These are phyloP conservation scores for Eutypella sp. DNA, from an alignment of 2,329 filamentous ascomycete genomes.

Conservation along the genomic window DNA sequence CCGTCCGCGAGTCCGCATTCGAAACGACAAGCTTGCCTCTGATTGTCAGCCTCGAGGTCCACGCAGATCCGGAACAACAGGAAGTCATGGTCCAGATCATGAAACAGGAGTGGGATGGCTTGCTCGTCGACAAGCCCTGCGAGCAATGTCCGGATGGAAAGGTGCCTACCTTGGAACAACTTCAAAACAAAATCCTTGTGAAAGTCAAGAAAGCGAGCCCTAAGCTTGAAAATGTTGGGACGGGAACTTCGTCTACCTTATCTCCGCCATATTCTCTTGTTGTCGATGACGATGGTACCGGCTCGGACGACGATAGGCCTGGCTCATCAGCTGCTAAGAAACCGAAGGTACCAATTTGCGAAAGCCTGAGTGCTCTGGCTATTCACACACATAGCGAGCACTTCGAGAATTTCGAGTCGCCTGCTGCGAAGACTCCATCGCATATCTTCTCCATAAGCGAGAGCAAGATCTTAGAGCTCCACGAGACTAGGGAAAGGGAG, in stretches of 20 bases:
- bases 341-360: constrained; percentile 59
- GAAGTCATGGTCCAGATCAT: constrained; percentile 92
- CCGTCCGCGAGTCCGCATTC: constrained; percentile 76
- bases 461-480: constrained; percentile 59
- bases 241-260: constrained; percentile 29
- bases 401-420: constrained; percentile 67
- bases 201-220: constrained; percentile 62
- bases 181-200: constrained; percentile 76
- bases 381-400: constrained; percentile 84
- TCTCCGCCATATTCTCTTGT: constrained; percentile 18
- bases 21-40: constrained; percentile 70
- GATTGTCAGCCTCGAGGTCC: constrained; percentile 89
- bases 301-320: constrained; percentile 39
- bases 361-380: constrained; percentile 67
- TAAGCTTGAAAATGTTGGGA: constrained; percentile 27
- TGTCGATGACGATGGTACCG: constrained; percentile 34
- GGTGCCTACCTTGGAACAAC: constrained; percentile 65
- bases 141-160: constrained; percentile 46
- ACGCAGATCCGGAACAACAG: constrained; percentile 77
- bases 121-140: constrained; percentile 60
- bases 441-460: constrained; percentile 90
- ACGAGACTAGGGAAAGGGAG: constrained; percentile 60
- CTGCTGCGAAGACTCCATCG: constrained; percentile 52
- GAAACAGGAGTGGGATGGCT: constrained; percentile 75
- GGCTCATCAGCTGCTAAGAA: constrained; percentile 32